A percentile compares a stretch with the other conserved stretches of the same genome.
These are phyloP conservation scores for Beauveria sp. DNA, from an alignment of 2,329 filamentous ascomycete genomes.

Conservation along the genomic window DNA sequence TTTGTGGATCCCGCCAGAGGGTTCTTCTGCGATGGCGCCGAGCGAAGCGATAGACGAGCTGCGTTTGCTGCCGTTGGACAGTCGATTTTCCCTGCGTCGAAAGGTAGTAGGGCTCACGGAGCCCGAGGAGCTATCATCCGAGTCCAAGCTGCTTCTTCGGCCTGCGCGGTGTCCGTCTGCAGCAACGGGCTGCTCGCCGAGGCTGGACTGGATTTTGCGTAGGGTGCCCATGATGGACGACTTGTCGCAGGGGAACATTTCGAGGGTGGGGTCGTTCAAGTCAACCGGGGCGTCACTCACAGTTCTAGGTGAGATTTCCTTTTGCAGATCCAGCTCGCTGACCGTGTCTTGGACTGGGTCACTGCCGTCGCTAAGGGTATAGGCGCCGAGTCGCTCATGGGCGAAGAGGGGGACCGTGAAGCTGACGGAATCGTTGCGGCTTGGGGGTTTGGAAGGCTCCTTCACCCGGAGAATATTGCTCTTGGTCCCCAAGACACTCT, in stretches of 20 bases:
- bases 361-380: conserved; percentile 26
- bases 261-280: conserved; percentile 39
- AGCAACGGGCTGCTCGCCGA: conserved; percentile 30
- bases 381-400: conserved; percentile 39
- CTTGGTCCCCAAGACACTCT: conserved; percentile 6
- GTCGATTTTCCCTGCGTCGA: conserved; percentile 25
- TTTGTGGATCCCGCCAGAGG: conserved; percentile 9
- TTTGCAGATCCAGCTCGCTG: background rate
- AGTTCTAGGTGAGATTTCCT: conserved; percentile 14
- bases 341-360: conserved; percentile 19
- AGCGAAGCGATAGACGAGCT: conserved; percentile 34
- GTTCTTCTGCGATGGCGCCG: conserved; percentile 39
- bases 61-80: conserved; percentile 27
- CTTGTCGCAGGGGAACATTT: conserved; percentile 39
- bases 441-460: conserved; percentile 9
- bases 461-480: conserved; percentile 2
- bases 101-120: conserved; percentile 26
- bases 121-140: conserved; percentile 30
- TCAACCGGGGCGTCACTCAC: conserved; percentile 21
- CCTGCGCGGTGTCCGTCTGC: conserved; percentile 19
- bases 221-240: conserved; percentile 38
- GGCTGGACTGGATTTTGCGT: conserved; percentile 37
- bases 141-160: conserved; percentile 28
- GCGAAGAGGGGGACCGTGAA: conserved; percentile 31
- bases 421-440: conserved; percentile 20